Percentiles rank a stretch among this genome's conserved stretches.
These are phyloP conservation scores for Lentinula aciculospora DNA, from an alignment of 768 basidiomycete genomes.

Conservation along the genomic window DNA sequence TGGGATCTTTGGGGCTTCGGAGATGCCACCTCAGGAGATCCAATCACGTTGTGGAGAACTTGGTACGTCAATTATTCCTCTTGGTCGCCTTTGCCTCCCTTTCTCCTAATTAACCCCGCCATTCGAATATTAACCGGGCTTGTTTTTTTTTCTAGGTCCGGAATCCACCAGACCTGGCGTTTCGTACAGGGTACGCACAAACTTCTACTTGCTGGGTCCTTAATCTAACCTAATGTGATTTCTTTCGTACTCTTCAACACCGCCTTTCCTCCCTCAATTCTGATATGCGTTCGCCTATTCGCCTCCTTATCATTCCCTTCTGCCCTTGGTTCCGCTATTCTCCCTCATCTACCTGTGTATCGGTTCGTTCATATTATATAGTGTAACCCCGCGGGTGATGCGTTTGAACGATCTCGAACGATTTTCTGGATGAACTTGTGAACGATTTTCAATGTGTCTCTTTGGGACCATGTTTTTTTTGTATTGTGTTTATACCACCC, in stretches of 20 bases:
- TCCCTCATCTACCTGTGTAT: too few species aligned
- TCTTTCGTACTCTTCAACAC: background rate
- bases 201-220: background rate
- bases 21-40: slow-evolving; percentile 35
- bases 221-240: background rate
- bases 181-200: slow-evolving; percentile 25
- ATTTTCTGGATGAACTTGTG: too few species aligned
- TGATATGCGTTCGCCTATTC: background rate
- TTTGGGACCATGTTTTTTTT: too few species aligned
- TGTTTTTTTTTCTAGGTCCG: background rate
- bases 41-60: slow-evolving; percentile 40
- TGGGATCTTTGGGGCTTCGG: slow-evolving; percentile 46
- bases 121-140: background rate
- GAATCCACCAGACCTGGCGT: slow-evolving; percentile 48
- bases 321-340: too few species aligned
- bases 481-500: too few species aligned
- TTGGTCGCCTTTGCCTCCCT: background rate
- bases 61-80: slow-evolving; percentile 29
- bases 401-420: too few species aligned
- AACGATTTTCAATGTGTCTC: too few species aligned
- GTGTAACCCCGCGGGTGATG: too few species aligned
- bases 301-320: too few species aligned
- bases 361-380: too few species aligned
- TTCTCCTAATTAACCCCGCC: background rate
- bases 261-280: background rate